Percentiles rank a stretch among this genome's conserved stretches.
phyloP scores from a whole-genome alignment of 192 early-diverging fungal genomes.

The Backusella morwellensis region DNA sequence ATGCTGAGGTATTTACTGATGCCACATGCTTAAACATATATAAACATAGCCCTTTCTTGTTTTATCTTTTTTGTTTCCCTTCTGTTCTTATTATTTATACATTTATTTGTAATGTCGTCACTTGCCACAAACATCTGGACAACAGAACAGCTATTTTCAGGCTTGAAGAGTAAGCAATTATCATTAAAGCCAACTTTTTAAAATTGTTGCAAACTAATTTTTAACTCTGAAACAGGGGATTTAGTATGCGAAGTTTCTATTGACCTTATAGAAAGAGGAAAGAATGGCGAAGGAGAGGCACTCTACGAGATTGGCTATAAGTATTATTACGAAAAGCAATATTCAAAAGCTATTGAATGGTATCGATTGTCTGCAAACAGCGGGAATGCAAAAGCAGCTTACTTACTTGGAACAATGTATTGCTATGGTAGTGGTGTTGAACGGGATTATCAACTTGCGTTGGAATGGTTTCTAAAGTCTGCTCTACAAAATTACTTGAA shows the following conservation, averaged over 20 bases:
- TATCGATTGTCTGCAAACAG: not conserved
- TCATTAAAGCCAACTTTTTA: not conserved
- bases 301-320: not conserved
- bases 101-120: not conserved
- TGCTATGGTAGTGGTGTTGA: not conserved
- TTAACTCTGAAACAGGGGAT: not conserved
- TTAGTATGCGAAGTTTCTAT: not conserved
- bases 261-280: not conserved
- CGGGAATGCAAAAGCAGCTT: not conserved
- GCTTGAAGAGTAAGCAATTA: not conserved
- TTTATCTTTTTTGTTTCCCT: not conserved
- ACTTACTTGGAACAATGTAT: not conserved
- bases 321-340: not conserved
- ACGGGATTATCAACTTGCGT: not conserved
- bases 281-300: not conserved
- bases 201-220: not conserved
- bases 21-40: not conserved
- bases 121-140: not conserved
- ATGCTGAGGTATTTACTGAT: not conserved
- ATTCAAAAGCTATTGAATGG: not conserved
- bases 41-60: not conserved
- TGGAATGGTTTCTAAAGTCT: not conserved
- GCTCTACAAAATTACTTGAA: not conserved
- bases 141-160: not conserved
- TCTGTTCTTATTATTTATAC: not conserved